phyloP scores from a whole-genome alignment of 2,329 filamentous ascomycete species.

The Pezicula rhizophila region DNA sequence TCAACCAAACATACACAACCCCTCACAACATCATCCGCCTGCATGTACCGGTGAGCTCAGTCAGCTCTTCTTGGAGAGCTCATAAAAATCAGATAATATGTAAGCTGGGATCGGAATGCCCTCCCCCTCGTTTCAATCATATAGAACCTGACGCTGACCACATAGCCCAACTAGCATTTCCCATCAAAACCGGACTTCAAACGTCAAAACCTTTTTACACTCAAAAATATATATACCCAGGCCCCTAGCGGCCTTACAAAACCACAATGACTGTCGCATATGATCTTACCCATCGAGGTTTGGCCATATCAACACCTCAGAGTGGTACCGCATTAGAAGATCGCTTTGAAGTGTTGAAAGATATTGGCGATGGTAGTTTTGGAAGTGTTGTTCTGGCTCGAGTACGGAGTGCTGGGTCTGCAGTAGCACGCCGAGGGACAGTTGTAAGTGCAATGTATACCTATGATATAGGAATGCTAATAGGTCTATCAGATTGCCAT shows the following conservation, averaged over 20 bases:
- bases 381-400: constrained; percentile 90
- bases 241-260: neutral
- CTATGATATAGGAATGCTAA: constrained; percentile 5
- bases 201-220: constrained; percentile 4
- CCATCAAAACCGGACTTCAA: constrained; percentile 8
- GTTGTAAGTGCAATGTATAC: constrained; percentile 58
- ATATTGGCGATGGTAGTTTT: constrained; percentile 98
- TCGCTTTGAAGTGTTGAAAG: constrained; percentile 93
- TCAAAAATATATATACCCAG: neutral
- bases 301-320: constrained; percentile 43
- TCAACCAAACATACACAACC: neutral
- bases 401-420: constrained; percentile 83
- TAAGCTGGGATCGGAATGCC: neutral
- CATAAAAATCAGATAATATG: constrained; percentile 8
- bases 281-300: constrained; percentile 65
- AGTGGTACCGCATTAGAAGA: constrained; percentile 68
- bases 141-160: neutral
- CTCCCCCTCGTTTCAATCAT: neutral
- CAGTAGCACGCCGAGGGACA: constrained; percentile 81
- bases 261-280: constrained; percentile 69
- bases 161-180: neutral
- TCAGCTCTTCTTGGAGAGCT: constrained; percentile 27
- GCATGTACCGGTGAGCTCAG: constrained; percentile 26
- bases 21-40: constrained; percentile 13
- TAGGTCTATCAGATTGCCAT: constrained; percentile 70